These are phyloP conservation scores for Isatis tinctoria DNA, from an alignment of 345 rosid genomes.

Conservation along the genomic window DNA sequence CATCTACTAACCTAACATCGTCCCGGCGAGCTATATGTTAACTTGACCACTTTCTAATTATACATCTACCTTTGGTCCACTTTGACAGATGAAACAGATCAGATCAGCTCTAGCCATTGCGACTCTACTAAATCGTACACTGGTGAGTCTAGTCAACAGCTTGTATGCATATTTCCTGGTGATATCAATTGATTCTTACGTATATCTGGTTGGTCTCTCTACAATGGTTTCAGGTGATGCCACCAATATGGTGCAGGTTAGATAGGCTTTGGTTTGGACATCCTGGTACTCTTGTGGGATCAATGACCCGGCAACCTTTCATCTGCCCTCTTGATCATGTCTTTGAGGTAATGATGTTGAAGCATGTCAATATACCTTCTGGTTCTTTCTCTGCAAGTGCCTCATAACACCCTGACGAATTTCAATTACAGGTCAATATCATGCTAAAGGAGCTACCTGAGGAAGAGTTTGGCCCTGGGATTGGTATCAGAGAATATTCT, in stretches of 20 bases:
- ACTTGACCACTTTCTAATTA: conserved; percentile 16
- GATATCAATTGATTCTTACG: conserved; percentile 1
- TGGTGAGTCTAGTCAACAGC: conserved; percentile 54
- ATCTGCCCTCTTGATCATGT: conserved; percentile 97
- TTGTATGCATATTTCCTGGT: not conserved
- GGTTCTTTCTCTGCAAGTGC: not conserved
- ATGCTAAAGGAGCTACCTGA: conserved; percentile 62
- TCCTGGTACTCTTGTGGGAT: conserved; percentile 86
- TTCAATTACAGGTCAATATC: conserved; percentile 59
- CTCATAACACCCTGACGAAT: not conserved
- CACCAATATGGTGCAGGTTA: conserved; percentile 98
- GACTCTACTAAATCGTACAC: conserved; percentile 70
- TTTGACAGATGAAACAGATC: conserved; percentile 78
- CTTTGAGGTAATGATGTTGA: conserved; percentile 60
- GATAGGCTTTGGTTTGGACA: conserved; percentile 98
- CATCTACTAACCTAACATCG: conserved; percentile 22
- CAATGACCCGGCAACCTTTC: conserved; percentile 93
- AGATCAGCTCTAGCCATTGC: conserved; percentile 93
- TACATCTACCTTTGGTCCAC: conserved; percentile 17
- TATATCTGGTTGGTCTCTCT: conserved; percentile 12
- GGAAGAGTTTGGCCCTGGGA: conserved; percentile 91
- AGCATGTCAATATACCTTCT: not conserved
- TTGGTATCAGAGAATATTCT: conserved; percentile 78
- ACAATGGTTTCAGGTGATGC: conserved; percentile 67
- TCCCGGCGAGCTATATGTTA: conserved; percentile 9